Base-by-base conservation (phyloP, 148 eudicot genomes). In the Vaccinium vitisidaea region DNA sequence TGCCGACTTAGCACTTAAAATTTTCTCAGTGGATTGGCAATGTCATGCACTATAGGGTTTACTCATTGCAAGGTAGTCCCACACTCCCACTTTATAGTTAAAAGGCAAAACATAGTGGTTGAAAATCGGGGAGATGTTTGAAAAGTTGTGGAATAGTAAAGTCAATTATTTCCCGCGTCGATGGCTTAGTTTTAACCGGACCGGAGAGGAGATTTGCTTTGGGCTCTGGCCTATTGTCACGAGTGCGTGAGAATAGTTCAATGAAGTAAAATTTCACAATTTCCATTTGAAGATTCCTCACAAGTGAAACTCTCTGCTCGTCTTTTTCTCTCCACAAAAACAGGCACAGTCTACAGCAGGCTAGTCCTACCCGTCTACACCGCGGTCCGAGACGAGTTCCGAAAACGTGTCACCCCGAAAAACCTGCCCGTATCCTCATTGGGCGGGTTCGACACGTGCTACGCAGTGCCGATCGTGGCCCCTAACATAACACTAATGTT, bases 361-460 rank as follows among this genome's bases (percentile, higher is more conserved):
- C 90, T 94, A 46, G 94, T 89, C 39, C 30, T 5, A 50, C 88
- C 94, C 2, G 98, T 90, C 48, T 95, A 95, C 91, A 77, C 48
- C 0, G 95, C 93, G 1, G 92, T 95, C 30, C 83, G 96, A 25
- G 89, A 93, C 59, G 98, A 93, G 88, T 88, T 93, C 83, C 83
- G 95, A 11, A 81, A 87, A 21, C 83, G 93, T 23, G 90, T 93
- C 88, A 90, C 91, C 13, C 65, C 18, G 8, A 69, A 69, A 7
- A 84, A 69, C 7, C 91, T 91, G 54, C 83, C 85, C 1, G 92
- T 94, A 36, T 80, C 95, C 1, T 90, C 98, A 15, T 87, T 95
- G 19, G 98, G 98, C 0, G 98, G 96, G 0, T 95, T 95, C 82
- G 98, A 95, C 89, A 95, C 98, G 1, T 95, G 98, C 82, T 95